Evolutionary conservation across 2,329 filamentous ascomycete species (phyloP).

Genomic region (Neonectria hederae): DNA sequence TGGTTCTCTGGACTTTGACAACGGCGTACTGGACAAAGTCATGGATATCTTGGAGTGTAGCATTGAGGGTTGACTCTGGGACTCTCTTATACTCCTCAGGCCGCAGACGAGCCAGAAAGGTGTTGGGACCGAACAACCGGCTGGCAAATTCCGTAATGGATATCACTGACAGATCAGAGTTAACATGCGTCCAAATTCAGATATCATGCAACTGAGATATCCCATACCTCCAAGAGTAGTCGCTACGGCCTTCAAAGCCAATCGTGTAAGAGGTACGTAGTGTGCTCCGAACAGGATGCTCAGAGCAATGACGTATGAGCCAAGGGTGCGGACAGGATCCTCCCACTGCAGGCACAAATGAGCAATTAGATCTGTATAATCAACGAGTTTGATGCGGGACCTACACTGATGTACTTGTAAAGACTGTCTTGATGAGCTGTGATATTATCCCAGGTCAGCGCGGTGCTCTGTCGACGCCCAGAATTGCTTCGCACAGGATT

Average conservation of each 20-base stretch:
- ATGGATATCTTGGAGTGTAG: constrained; percentile 31
- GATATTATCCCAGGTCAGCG: not conserved
- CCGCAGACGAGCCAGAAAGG: constrained; percentile 30
- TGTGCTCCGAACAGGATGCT: constrained; percentile 28
- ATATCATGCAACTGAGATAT: accelerated
- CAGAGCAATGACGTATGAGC: constrained; percentile 31
- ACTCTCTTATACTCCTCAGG: constrained; percentile 33
- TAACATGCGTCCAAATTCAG: accelerated
- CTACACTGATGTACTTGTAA: constrained; percentile 38
- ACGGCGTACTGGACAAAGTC: constrained; percentile 32
- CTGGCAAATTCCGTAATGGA: constrained; percentile 30
- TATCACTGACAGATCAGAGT: constrained; percentile 6
- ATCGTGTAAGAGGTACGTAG: constrained; percentile 32
- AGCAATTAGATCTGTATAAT: not conserved
- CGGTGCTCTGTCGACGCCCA: not conserved
- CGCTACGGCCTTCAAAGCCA: constrained; percentile 23
- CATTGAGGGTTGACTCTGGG: constrained; percentile 33
- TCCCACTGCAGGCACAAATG: constrained; percentile 24
- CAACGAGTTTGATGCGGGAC: not conserved
- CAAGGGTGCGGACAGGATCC: constrained; percentile 33
- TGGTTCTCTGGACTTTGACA: constrained; percentile 23
- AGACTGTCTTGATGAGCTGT: constrained; percentile 36
- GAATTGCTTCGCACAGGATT: not conserved
- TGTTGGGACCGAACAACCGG: constrained; percentile 30
- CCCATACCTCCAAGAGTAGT: constrained; percentile 31